Base-by-base conservation (phyloP, 495 filamentous ascomycete species). In the Cladorrhinum samala region DNA sequence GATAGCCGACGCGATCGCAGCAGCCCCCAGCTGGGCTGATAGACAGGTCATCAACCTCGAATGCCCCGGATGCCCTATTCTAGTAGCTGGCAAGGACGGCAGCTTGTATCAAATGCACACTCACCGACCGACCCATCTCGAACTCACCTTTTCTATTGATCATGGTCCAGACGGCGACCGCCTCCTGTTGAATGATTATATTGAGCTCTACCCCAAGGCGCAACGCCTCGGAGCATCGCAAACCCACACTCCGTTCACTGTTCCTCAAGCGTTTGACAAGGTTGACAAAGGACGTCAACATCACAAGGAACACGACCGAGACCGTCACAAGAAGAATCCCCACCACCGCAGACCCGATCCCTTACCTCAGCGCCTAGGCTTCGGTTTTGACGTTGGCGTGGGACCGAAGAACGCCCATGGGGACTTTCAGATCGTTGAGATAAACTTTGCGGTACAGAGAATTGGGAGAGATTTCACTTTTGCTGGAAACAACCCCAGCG, bases 401-500 rank as follows among this genome's bases (percentile, higher is more conserved):
- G 24, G 54, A 18, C 53, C 60, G 36, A 57, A 68, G 33, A 63
- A 66, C n/a, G 61, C 65, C 14, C 56, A 66, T 0, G 59, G 65
- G 33, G 42, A 62, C 8, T 42, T 76, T 19, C 67, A 76, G 42
- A 58, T 76, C 9, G 57, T 80, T 51, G 53, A 61, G 20, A n/a
- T n/a, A n/a, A n/a, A n/a, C n/a, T n/a, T n/a, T n/a, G n/a, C n/a
- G n/a, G n/a, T n/a, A n/a, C n/a, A n/a, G n/a, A n/a, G n/a, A n/a
- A n/a, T n/a, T n/a, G n/a, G n/a, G n/a, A n/a, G n/a, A n/a, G n/a
- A n/a, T n/a, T n/a, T n/a, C 37, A 53, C 62, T 38, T 50, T 55
- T 18, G 74, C 76, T 33, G 49, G 68, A n/a, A 64, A 64, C n/a
- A 68, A 81, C 41, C 74, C 78, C 16, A 65, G 50, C 36, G 60